Percentiles rank a stretch among this genome's conserved stretches.
These are phyloP conservation scores for Mucor racemosus DNA, from an alignment of 371 early-diverging fungal genomes.

Conservation along the genomic window DNA sequence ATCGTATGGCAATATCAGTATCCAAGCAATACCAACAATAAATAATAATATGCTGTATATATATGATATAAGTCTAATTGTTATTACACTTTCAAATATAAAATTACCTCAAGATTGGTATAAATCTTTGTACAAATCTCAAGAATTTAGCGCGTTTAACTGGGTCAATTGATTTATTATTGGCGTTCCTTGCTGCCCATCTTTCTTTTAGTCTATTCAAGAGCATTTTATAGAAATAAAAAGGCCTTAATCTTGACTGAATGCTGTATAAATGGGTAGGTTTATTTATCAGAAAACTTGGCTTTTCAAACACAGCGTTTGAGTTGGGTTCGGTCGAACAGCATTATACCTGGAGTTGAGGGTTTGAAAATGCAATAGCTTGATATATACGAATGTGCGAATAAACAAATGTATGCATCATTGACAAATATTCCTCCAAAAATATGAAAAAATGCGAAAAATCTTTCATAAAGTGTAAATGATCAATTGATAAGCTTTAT, in stretches of 20 bases:
- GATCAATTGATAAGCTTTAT: no score
- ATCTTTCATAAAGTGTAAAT: no score
- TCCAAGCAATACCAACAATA: constrained; percentile 54
- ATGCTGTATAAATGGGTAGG: background rate
- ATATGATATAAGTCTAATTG: no score
- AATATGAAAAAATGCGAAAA: no score
- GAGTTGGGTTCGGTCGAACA: no score
- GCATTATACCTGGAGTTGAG: no score
- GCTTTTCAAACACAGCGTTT: background rate
- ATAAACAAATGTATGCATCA: no score
- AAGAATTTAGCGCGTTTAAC: constrained; percentile 25
- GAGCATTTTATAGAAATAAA: constrained; percentile 10
- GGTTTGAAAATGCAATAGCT: no score
- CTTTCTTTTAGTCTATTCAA: constrained; percentile 19
- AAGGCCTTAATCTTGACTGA: background rate
- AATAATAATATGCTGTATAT: constrained; percentile 48
- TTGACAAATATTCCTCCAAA: no score
- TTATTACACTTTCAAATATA: background rate
- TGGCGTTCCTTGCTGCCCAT: constrained; percentile 11
- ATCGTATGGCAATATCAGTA: constrained; percentile 57
- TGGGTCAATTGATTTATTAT: constrained; percentile 1
- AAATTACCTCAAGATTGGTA: constrained; percentile 32
- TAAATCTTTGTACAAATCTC: constrained; percentile 18
- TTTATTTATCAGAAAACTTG: background rate
- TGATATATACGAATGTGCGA: no score